phyloP scores from a whole-genome alignment of 768 basidiomycete species.

The Lentinula detonsa region DNA sequence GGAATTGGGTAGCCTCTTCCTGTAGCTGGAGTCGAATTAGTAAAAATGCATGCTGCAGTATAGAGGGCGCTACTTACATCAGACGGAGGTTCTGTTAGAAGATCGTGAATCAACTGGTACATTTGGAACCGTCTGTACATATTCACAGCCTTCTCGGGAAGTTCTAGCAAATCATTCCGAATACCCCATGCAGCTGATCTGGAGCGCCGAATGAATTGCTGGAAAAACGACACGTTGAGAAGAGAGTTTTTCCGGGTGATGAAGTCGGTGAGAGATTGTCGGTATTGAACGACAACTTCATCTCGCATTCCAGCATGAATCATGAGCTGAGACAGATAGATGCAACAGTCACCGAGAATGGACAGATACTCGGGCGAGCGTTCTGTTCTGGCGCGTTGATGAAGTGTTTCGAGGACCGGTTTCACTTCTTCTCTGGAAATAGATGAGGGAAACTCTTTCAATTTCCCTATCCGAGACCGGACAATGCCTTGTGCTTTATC shows the following conservation, averaged over 20 bases:
- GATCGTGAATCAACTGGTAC: constrained; percentile 61
- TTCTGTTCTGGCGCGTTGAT: constrained; percentile 63
- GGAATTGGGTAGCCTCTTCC: constrained; percentile 41
- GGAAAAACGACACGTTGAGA: constrained; percentile 69
- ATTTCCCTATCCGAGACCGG: constrained; percentile 64
- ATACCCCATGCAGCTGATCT: constrained; percentile 62
- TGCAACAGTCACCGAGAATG: constrained; percentile 60
- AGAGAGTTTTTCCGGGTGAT: constrained; percentile 75
- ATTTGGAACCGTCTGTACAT: constrained; percentile 70
- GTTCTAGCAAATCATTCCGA: constrained; percentile 50
- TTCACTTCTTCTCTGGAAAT: constrained; percentile 37
- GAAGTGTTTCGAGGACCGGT: constrained; percentile 55
- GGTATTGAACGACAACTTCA: constrained; percentile 49
- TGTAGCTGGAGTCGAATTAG: constrained; percentile 23
- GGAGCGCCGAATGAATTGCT: constrained; percentile 67
- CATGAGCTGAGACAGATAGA: constrained; percentile 59
- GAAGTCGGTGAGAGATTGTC: constrained; percentile 66
- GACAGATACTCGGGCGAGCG: constrained; percentile 56
- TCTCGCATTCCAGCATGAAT: constrained; percentile 36
- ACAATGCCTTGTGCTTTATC: constrained; percentile 84
- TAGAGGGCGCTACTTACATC: constrained; percentile 30
- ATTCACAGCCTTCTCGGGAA: constrained; percentile 61
- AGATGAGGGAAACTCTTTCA: constrained; percentile 57
- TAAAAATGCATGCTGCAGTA: constrained; percentile 2
- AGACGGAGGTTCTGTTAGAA: constrained; percentile 50